Evolutionary conservation across 176 grass and related monocot genomes (phyloP).

Genomic region (Phyllostachys edulis): DNA sequence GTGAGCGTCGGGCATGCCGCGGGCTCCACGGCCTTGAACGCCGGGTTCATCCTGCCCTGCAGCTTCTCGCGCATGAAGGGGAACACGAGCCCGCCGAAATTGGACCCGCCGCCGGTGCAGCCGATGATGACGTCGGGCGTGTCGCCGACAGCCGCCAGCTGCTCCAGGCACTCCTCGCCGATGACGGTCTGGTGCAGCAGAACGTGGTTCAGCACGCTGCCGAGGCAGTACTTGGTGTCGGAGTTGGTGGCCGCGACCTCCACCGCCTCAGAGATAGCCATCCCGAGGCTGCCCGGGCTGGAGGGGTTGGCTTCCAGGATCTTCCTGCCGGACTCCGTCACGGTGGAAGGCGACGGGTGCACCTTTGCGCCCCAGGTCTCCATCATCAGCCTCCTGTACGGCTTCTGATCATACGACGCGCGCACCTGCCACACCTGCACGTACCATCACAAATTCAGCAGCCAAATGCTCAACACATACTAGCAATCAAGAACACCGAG

Average conservation of each 20-base stretch:
- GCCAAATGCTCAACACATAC: neutral
- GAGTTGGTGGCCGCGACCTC: conserved; percentile 64
- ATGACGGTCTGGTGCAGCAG: conserved; percentile 94
- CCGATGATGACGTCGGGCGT: conserved; percentile 72
- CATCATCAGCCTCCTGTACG: conserved; percentile 89
- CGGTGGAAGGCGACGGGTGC: conserved; percentile 67
- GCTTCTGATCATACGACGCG: conserved; percentile 95
- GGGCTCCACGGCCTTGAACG: conserved; percentile 83
- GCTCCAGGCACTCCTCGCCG: conserved; percentile 83
- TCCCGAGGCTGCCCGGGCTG: conserved; percentile 88
- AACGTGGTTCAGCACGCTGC: conserved; percentile 95
- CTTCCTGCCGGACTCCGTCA: conserved; percentile 59
- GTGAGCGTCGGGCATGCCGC: conserved; percentile 86
- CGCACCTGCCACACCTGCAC: conserved; percentile 88
- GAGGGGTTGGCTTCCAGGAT: conserved; percentile 56
- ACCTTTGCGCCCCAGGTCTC: conserved; percentile 96
- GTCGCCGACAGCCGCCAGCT: conserved; percentile 68
- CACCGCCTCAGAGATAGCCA: conserved; percentile 93
- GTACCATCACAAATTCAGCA: neutral
- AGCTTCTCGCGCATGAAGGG: conserved; percentile 94
- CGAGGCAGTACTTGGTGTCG: conserved; percentile 94
- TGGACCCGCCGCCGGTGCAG: conserved; percentile 92
- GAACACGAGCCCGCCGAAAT: conserved; percentile 79
- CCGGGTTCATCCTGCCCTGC: conserved; percentile 56
- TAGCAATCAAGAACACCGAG: neutral